Conservation (phyloP, 257 asterid genomes). For the Paulownia fortunei region DNA sequence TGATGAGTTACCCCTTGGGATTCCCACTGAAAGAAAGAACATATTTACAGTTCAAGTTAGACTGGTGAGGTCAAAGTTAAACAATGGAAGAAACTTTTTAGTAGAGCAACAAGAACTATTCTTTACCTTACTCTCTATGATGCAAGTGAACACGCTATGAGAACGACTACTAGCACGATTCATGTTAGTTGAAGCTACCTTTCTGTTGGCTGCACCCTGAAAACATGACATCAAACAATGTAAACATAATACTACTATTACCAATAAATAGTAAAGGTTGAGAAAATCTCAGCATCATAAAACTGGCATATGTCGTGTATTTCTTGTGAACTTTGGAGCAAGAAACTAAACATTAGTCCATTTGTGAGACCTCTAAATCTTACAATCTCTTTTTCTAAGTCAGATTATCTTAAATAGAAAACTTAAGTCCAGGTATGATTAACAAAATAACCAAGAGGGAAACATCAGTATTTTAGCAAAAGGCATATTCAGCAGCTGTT, state of each 20-base stretch:
- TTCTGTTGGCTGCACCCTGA: constrained; percentile 96
- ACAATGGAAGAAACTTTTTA: constrained; percentile 5
- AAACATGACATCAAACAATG: constrained; percentile 21
- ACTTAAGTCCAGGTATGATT: not conserved
- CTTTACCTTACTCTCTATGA: constrained; percentile 89
- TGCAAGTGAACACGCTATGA: constrained; percentile 95
- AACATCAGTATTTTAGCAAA: not conserved
- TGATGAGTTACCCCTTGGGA: constrained; percentile 89
- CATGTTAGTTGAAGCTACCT: constrained; percentile 99
- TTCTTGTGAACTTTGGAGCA: not conserved
- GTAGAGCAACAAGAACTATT: not conserved
- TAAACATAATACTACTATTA: not conserved
- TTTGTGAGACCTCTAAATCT: not conserved
- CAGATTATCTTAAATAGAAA: not conserved
- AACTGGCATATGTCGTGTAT: not conserved
- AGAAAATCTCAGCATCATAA: not conserved
- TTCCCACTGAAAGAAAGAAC: constrained; percentile 72
- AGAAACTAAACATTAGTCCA: not conserved
- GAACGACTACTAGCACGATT: constrained; percentile 99
- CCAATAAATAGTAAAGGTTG: not conserved
- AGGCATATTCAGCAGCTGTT: not conserved
- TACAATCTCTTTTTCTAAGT: not conserved
- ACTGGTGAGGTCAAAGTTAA: constrained; percentile 15
- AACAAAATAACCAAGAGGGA: not conserved
- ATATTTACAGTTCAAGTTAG: constrained; percentile 16